These are phyloP conservation scores for Aphanocladium album DNA, from an alignment of 2,329 filamentous ascomycete species.

Conservation along the genomic window DNA sequence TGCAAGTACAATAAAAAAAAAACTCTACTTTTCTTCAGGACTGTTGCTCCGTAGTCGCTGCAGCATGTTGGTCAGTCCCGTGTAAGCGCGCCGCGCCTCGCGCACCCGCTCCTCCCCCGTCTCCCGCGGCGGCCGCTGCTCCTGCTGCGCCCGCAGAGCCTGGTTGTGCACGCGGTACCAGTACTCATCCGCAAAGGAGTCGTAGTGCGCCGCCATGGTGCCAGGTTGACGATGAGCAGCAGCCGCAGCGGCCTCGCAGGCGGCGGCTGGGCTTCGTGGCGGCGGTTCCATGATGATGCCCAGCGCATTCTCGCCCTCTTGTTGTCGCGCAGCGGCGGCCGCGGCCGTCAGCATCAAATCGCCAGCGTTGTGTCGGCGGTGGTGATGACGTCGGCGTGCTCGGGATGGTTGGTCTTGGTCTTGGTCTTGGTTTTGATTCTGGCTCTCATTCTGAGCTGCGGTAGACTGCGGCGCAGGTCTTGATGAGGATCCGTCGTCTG, in stretches of 20 bases:
- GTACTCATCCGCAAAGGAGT: neutral
- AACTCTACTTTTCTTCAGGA: neutral
- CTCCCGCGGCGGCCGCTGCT: neutral
- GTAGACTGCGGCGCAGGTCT: too few relatives aligned
- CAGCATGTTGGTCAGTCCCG: neutral
- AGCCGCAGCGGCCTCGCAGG: too few relatives aligned
- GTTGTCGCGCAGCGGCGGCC: neutral
- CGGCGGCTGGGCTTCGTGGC: too few relatives aligned
- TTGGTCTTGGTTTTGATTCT: neutral
- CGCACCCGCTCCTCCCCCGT: neutral
- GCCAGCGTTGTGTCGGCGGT: neutral
- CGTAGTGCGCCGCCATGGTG: neutral
- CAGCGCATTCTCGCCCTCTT: neutral
- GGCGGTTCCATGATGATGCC: too few relatives aligned
- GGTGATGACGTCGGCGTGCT: neutral
- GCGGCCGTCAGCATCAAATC: neutral
- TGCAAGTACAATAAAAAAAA: too few relatives aligned
- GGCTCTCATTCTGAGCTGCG: too few relatives aligned
- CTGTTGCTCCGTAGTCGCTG: neutral
- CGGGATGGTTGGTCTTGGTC: too few relatives aligned
- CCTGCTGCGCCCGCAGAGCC: neutral
- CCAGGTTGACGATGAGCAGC: neutral
- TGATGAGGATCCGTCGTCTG: too few relatives aligned
- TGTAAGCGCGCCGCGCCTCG: slow-evolving; percentile 4
- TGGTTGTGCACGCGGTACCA: neutral